phyloP scores from a whole-genome alignment of 768 basidiomycete genomes.

The Rhizopogon sp. region DNA sequence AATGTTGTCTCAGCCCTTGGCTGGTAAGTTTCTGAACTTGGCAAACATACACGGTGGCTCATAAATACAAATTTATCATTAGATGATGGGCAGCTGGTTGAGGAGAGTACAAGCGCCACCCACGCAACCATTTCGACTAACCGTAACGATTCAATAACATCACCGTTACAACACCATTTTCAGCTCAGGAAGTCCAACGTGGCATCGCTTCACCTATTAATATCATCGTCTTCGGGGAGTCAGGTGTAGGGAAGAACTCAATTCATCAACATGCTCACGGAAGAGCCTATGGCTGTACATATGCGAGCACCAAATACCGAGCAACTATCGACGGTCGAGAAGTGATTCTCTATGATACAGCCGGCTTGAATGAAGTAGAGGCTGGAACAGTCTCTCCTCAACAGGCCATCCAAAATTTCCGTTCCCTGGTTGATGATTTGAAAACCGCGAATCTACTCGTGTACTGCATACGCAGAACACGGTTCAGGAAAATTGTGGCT shows the following conservation, averaged over 20 bases:
- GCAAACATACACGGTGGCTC: neutral
- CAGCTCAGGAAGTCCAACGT: neutral
- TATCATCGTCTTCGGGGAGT: slow-evolving; percentile 29
- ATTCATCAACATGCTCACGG: slow-evolving; percentile 25
- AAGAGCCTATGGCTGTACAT: slow-evolving; percentile 17
- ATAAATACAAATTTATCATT: slow-evolving; percentile 1
- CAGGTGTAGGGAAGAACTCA: slow-evolving; percentile 16
- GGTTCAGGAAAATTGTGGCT: slow-evolving; percentile 21
- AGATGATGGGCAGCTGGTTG: neutral
- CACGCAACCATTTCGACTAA: neutral
- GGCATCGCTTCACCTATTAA: neutral
- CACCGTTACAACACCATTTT: neutral
- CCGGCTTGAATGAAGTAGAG: slow-evolving; percentile 24
- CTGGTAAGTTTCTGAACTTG: no score
- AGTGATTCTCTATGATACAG: slow-evolving; percentile 21
- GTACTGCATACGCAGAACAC: slow-evolving; percentile 25
- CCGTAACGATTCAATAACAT: neutral
- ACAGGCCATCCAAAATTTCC: slow-evolving; percentile 5
- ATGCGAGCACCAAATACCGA: neutral
- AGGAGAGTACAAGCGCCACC: neutral
- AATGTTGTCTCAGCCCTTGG: no score
- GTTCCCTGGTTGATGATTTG: slow-evolving; percentile 20
- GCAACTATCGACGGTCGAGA: neutral
- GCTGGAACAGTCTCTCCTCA: slow-evolving; percentile 1
- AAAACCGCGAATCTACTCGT: slow-evolving; percentile 28